Percentiles rank a stretch among this genome's conserved stretches.
Evolutionary conservation across 2,329 filamentous ascomycete species (phyloP).

Genomic region (Claviceps pusilla): DNA sequence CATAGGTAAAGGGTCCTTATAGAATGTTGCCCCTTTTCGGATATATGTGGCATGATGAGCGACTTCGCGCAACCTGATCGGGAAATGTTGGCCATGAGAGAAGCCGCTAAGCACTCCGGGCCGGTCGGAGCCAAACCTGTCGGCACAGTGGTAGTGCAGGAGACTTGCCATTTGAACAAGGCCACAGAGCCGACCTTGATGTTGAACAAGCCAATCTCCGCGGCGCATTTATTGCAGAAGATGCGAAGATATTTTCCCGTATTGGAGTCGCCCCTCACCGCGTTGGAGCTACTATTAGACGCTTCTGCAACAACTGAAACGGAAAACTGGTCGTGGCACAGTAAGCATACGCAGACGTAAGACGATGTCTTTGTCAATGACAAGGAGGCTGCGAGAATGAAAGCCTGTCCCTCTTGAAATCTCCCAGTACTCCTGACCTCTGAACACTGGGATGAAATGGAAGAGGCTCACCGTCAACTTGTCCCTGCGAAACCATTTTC

Average conservation of each 20-base stretch:
- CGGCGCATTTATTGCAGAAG: constrained; percentile 30
- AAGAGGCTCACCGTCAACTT: constrained; percentile 19
- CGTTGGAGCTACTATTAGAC: constrained; percentile 16
- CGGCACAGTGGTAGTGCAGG: constrained; percentile 21
- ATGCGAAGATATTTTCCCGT: constrained; percentile 22
- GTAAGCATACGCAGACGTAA: constrained; percentile 10
- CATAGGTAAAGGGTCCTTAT: constrained; percentile 31
- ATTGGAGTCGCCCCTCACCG: constrained; percentile 10
- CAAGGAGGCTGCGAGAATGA: background rate
- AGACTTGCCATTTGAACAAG: constrained; percentile 43
- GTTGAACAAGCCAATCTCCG: constrained; percentile 33
- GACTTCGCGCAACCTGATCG: constrained; percentile 45
- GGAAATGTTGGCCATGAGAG: constrained; percentile 36
- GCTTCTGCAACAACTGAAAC: constrained; percentile 16
- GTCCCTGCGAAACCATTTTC: constrained; percentile 26
- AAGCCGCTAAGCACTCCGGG: constrained; percentile 36
- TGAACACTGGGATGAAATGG: constrained; percentile 32
- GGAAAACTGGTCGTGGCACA: constrained; percentile 21
- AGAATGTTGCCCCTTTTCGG: constrained; percentile 1
- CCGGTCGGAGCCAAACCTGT: constrained; percentile 21
- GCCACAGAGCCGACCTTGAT: constrained; percentile 29
- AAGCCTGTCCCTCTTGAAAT: constrained; percentile 35
- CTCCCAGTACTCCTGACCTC: constrained; percentile 32
- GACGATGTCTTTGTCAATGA: background rate
- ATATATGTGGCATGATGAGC: constrained; percentile 27